A percentile compares a stretch with the other conserved stretches of the same genome.
phyloP scores from a whole-genome alignment of 208 protist species.

The Tetramitus jugosus region DNA sequence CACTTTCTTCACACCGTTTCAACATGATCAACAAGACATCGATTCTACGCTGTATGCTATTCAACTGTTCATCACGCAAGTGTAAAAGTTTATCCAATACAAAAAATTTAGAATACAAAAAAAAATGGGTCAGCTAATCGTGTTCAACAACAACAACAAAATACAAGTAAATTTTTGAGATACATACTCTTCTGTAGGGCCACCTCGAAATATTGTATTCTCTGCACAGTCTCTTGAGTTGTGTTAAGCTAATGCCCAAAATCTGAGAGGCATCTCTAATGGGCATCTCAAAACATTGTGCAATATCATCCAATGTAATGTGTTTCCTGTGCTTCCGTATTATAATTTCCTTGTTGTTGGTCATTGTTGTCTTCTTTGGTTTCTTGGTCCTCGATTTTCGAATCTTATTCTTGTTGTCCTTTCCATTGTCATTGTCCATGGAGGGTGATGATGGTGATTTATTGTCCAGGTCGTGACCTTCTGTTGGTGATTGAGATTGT shows the following conservation, averaged over 20 bases:
- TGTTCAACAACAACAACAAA: background rate
- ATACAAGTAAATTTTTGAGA: background rate
- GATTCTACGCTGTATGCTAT: slow-evolving; percentile 10
- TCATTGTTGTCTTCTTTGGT: background rate
- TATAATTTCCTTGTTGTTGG: background rate
- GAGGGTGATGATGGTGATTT: no score
- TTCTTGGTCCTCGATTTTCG: background rate
- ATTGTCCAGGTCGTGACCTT: no score
- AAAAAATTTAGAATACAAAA: background rate
- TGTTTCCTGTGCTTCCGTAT: slow-evolving; percentile 9
- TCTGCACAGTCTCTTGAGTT: slow-evolving; percentile 9
- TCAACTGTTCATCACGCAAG: no score
- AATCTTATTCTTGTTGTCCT: background rate
- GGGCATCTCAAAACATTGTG: slow-evolving; percentile 13
- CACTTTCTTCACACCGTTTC: background rate
- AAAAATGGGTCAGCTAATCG: background rate
- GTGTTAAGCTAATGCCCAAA: background rate
- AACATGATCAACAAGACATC: slow-evolving; percentile 10
- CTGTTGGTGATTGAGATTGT: no score
- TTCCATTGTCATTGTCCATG: background rate
- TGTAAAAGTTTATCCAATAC: background rate
- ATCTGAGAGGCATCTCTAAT: slow-evolving; percentile 8
- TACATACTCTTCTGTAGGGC: background rate
- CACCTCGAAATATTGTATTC: slow-evolving; percentile 12
- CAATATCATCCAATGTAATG: slow-evolving; percentile 3